These are phyloP conservation scores for Ophiostoma sp. DNA, from an alignment of 2,329 filamentous ascomycete genomes.

Conservation along the genomic window DNA sequence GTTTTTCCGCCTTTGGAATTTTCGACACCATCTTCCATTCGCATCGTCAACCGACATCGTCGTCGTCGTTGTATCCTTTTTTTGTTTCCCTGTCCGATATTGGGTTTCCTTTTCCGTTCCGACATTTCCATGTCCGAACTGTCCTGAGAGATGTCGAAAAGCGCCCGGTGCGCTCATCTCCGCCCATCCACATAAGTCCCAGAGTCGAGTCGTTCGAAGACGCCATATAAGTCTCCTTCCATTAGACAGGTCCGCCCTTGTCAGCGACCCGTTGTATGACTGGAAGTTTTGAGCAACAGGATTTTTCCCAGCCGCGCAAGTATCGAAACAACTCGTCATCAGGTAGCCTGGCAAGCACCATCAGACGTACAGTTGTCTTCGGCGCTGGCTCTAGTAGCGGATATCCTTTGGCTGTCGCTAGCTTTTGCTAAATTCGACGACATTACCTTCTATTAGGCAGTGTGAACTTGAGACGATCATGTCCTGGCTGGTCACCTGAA, in stretches of 20 bases:
- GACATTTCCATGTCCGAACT: conserved; percentile 28
- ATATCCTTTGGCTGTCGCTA: conserved; percentile 23
- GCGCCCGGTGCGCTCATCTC: conserved; percentile 23
- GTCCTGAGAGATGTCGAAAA: conserved; percentile 12
- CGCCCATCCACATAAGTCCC: conserved; percentile 21
- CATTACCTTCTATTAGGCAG: conserved; percentile 24
- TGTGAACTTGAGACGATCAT: conserved; percentile 22
- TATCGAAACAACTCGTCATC: conserved; percentile 39
- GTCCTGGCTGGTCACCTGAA: conserved; percentile 35
- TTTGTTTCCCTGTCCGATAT: conserved; percentile 14
- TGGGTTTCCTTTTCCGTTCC: background rate
- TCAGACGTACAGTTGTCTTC: background rate
- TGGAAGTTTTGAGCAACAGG: conserved; percentile 58
- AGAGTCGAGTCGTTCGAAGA: conserved; percentile 29
- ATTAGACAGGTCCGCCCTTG: conserved; percentile 37
- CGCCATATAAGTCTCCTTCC: conserved; percentile 43
- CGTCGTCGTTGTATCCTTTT: conserved; percentile 31
- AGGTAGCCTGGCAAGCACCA: conserved; percentile 57
- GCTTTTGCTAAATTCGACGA: conserved; percentile 16
- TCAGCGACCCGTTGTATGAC: background rate
- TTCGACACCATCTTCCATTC: conserved; percentile 54
- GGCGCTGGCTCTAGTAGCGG: conserved; percentile 21
- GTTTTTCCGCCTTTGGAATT: conserved; percentile 65
- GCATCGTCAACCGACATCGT: conserved; percentile 28
- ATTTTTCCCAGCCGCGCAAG: conserved; percentile 51